phyloP scores from a whole-genome alignment of 805 yeast genomes.

The Starmerella khaoyaiensis region DNA sequence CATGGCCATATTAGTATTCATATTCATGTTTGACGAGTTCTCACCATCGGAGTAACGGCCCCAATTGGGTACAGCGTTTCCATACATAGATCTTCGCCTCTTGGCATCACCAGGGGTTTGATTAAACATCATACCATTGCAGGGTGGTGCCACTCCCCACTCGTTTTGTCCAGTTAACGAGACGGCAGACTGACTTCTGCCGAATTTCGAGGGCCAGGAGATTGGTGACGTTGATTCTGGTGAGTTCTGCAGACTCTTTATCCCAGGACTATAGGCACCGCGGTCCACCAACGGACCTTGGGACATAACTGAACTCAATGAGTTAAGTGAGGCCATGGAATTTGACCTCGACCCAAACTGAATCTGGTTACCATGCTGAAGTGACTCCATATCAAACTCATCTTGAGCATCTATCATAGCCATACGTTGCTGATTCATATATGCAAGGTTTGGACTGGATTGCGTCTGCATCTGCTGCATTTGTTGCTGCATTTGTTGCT shows the following conservation, averaged over 20 bases:
- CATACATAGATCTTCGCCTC: constrained; percentile 16
- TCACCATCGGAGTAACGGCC: constrained; percentile 1
- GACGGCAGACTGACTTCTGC: constrained; percentile 7
- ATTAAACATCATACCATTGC: too few relatives aligned
- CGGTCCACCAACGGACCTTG: constrained; percentile 9
- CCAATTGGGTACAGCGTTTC: constrained; percentile 11
- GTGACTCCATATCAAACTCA: not conserved
- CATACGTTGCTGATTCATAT: too few relatives aligned
- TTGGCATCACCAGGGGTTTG: constrained; percentile 8
- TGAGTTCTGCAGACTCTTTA: constrained; percentile 7
- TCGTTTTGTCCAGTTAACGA: constrained; percentile 1
- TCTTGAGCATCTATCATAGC: constrained; percentile 3
- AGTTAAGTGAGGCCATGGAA: constrained; percentile 6
- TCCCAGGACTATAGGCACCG: constrained; percentile 2
- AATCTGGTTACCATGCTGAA: not conserved
- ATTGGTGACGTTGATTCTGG: constrained; percentile 6
- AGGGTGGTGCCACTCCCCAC: not conserved
- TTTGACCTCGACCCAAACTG: constrained; percentile 4
- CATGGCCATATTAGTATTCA: too few relatives aligned
- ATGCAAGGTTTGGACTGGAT: too few relatives aligned
- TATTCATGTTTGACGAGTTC: too few relatives aligned
- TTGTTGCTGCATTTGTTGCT: constrained; percentile 2
- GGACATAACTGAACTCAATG: constrained; percentile 8
- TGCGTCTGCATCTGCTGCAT: constrained; percentile 4
- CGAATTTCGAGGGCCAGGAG: constrained; percentile 6